Evolutionary conservation across 257 asterid genomes (phyloP), one percentile per base, ranked within the genome.

Genomic region (Solanum pinnatisectum): DNA sequence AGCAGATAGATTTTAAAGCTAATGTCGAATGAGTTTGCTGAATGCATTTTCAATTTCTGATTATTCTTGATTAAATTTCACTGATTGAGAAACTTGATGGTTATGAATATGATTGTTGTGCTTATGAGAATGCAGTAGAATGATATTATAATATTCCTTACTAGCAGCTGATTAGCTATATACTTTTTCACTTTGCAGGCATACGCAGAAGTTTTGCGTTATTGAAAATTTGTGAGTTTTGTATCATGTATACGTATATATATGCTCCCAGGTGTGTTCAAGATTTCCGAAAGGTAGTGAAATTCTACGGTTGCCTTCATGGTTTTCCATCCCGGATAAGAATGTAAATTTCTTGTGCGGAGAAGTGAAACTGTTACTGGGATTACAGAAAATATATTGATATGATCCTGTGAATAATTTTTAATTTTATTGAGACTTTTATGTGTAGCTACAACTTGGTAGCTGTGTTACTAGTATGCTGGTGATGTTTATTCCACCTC

Each of bases 261-360:
- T 79, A 27, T 44, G 16, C 65, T n/a, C n/a, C 12, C 20, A 16
- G 30, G 20, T 15, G 40, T 87, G 99, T 93, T 89, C 93, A 91
- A 90, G 10, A 35, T 44, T 84, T 52, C 27, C 23, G n/a, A 86
- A 63, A 10, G 40, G 74, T 35, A 73, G 52, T 59, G 56, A 82
- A 82, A 49, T 49, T 12, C 70, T 49, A 10, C 27, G 8, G n/a
- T 78, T n/a, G 63, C 15, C 37, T 42, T 78, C 23, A 22, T 82
- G 44, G 44, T 49, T 18, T 32, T 30, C 25, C 44, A 27, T 81
- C 40, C 40, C 27, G 10, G 68, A 46, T 60, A 23, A 13, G 60
- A 82, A 82, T 3, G 44, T 49, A 49, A 30, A 49, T 82, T 46
- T 10, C 44, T 49, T 82, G 30, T 49, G 44, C 42, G 60, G 44